A percentile compares a stretch with the other conserved stretches of the same genome.
Evolutionary conservation across 2,329 filamentous ascomycete species (phyloP).

Genomic region (Venturia pyrina): DNA sequence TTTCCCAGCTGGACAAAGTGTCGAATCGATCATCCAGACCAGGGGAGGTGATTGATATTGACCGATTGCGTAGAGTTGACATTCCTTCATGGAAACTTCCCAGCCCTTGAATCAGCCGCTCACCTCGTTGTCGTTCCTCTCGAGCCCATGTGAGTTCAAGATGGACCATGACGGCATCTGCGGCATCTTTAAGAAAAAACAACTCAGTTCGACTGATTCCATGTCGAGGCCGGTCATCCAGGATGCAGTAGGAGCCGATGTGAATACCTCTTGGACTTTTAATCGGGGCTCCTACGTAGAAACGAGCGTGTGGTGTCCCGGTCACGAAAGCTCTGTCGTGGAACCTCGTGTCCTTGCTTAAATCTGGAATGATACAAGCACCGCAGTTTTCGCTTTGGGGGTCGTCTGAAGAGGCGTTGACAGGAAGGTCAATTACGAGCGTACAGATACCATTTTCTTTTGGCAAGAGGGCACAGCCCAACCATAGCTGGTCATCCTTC

Average conservation of each 20-base stretch:
- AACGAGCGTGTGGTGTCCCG: not conserved
- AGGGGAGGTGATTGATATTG: not conserved
- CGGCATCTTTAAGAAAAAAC: conserved; percentile 15
- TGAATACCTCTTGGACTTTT: conserved; percentile 18
- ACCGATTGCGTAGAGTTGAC: conserved; percentile 4
- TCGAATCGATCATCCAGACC: not conserved
- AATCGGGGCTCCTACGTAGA: conserved; percentile 17
- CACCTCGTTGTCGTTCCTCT: conserved; percentile 14
- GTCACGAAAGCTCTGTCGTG: not conserved
- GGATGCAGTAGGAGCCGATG: conserved; percentile 25
- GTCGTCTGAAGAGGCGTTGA: not conserved
- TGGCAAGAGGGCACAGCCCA: conserved; percentile 23
- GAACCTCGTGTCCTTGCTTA: not conserved
- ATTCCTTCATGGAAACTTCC: conserved; percentile 15
- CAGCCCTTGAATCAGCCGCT: conserved; percentile 15
- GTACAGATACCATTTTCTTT: conserved; percentile 28
- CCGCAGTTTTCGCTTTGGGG: not conserved
- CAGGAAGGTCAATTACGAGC: conserved; percentile 15
- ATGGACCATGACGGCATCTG: conserved; percentile 15
- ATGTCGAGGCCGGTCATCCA: conserved; percentile 21
- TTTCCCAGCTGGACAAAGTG: not conserved
- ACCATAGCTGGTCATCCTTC: conserved; percentile 26
- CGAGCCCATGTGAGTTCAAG: conserved; percentile 14
- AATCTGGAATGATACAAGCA: not conserved
- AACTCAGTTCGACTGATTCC: conserved; percentile 15